phyloP scores from a whole-genome alignment of 208 protist species.

The Lotmaria passim region DNA sequence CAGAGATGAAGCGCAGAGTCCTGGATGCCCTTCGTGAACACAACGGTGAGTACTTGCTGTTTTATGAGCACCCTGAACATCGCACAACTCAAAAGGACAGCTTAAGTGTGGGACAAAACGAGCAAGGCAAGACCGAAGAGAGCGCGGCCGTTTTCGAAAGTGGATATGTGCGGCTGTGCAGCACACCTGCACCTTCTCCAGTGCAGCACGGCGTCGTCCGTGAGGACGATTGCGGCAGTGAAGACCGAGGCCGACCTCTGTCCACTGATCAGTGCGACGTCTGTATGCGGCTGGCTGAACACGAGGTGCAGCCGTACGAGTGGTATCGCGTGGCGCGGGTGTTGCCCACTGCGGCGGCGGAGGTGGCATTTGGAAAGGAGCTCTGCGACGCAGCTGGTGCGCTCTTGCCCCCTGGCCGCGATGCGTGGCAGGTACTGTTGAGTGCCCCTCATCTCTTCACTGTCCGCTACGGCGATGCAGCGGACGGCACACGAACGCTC shows the following conservation, averaged over 20 bases:
- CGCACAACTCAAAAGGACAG: background rate
- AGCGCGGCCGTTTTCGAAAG: slow-evolving; percentile 15
- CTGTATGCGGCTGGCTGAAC: slow-evolving; percentile 26
- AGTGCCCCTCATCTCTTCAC: slow-evolving; percentile 62
- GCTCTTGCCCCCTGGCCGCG: slow-evolving; percentile 54
- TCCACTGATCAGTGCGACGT: slow-evolving; percentile 2
- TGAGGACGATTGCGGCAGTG: background rate
- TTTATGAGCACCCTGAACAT: slow-evolving; percentile 24
- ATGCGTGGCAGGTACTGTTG: slow-evolving; percentile 73
- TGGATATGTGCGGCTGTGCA: slow-evolving; percentile 26
- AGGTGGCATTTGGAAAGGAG: slow-evolving; percentile 44
- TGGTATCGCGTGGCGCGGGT: slow-evolving; percentile 82
- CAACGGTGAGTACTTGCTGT: background rate
- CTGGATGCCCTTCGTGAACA: slow-evolving; percentile 16
- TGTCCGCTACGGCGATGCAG: slow-evolving; percentile 9
- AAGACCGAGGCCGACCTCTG: background rate
- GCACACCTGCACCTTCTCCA: background rate
- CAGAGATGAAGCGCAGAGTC: slow-evolving; percentile 5
- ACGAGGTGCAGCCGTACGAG: slow-evolving; percentile 75
- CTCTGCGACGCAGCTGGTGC: slow-evolving; percentile 39
- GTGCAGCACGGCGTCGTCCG: background rate
- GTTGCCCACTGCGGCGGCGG: slow-evolving; percentile 39
- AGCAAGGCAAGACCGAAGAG: background rate
- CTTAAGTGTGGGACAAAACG: background rate
- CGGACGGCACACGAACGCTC: background rate